Conservation (phyloP, 2,329 filamentous ascomycete species). For the Botrytis tulipae region DNA sequence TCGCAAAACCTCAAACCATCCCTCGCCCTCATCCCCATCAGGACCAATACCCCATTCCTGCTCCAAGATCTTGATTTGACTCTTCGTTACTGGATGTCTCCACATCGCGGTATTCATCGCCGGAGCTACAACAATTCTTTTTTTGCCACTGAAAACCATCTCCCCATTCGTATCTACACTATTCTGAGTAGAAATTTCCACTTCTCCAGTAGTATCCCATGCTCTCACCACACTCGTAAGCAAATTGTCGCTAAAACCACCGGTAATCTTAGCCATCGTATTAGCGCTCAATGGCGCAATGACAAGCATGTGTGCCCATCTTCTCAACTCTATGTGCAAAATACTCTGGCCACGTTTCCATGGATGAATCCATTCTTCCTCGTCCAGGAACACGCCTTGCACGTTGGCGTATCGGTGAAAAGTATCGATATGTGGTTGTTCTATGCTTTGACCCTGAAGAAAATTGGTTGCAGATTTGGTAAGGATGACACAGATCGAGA, state of each 20-base stretch:
- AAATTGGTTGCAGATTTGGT: conserved; percentile 74
- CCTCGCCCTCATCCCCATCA: conserved; percentile 62
- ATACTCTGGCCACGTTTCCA: conserved; percentile 81
- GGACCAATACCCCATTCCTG: conserved; percentile 66
- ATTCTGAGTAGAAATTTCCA: conserved; percentile 18
- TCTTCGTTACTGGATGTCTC: conserved; percentile 75
- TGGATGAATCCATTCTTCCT: conserved; percentile 77
- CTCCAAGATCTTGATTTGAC: conserved; percentile 67
- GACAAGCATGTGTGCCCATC: conserved; percentile 78
- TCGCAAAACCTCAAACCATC: conserved; percentile 69
- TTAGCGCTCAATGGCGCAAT: conserved; percentile 84
- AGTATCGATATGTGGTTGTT: conserved; percentile 68
- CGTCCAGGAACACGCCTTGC: conserved; percentile 76
- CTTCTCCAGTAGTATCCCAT: conserved; percentile 65
- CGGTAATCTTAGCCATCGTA: conserved; percentile 76
- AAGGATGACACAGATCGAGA: conserved; percentile 84
- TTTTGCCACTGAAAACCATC: conserved; percentile 44
- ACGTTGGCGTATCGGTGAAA: conserved; percentile 66
- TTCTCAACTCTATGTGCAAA: conserved; percentile 83
- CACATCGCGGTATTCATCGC: conserved; percentile 94
- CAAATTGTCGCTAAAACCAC: conserved; percentile 75
- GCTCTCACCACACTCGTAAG: conserved; percentile 73
- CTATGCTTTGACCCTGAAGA: conserved; percentile 68
- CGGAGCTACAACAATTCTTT: conserved; percentile 72
- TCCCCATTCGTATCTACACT: conserved; percentile 23